Evolutionary conservation across 1,284 basidiomycete genomes (phyloP).

Genomic region (Fomitopsis palustris): DNA sequence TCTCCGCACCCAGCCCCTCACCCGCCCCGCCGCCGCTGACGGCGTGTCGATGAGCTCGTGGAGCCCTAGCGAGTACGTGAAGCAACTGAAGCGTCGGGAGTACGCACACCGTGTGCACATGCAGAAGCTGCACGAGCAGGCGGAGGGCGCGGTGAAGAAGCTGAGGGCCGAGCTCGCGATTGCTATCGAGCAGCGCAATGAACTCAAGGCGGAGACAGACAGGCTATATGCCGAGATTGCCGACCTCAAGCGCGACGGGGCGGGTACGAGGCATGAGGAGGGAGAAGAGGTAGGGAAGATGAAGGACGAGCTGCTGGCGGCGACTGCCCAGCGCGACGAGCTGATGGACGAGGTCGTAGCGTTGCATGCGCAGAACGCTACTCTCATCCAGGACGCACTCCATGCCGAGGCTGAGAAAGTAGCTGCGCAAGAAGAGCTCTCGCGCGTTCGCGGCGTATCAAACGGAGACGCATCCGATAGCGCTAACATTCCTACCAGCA

Average conservation of each 20-base stretch:
- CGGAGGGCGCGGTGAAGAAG: neutral
- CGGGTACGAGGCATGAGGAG: neutral
- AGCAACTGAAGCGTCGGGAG: neutral
- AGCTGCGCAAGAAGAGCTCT: neutral
- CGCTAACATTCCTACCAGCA: neutral
- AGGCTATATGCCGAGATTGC: no score
- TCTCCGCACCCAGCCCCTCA: neutral
- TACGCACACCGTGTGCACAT: neutral
- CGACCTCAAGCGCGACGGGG: no score
- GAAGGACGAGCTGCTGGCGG: neutral
- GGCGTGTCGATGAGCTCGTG: neutral
- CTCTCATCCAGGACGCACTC: neutral
- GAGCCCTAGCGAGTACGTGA: neutral
- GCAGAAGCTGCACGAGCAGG: neutral
- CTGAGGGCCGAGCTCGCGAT: neutral
- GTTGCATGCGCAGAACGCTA: neutral
- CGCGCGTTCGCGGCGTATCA: neutral
- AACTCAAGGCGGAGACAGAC: neutral
- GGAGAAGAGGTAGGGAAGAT: neutral
- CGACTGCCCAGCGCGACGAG: neutral
- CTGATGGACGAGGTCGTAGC: neutral
- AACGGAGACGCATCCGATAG: neutral
- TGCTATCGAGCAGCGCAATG: neutral
- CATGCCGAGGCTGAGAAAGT: no score
- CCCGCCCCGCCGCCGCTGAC: neutral